phyloP scores from a whole-genome alignment of 768 basidiomycete genomes.

The Leccinum barrowsii region DNA sequence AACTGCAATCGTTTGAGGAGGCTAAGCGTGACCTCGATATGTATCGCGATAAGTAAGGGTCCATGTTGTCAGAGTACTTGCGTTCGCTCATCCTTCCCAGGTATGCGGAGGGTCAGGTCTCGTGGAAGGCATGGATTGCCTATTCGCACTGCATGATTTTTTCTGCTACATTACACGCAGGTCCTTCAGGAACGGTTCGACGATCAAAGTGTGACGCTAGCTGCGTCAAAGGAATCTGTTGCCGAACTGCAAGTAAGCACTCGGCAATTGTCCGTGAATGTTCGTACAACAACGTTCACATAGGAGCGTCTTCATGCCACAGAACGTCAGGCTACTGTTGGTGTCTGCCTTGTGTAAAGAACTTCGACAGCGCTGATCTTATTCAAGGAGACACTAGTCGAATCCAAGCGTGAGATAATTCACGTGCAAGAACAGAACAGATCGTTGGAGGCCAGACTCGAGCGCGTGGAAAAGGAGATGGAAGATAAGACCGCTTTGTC shows the following conservation, averaged over 20 bases:
- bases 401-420: conserved; percentile 14
- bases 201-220: conserved; percentile 49
- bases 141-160: not conserved
- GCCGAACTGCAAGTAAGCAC: conserved; percentile 47
- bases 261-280: not conserved
- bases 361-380: not conserved
- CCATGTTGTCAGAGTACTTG: not conserved
- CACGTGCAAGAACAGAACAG: conserved; percentile 23
- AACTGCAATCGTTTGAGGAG: conserved; percentile 17
- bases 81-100: conserved; percentile 10
- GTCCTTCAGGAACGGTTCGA: conserved; percentile 59
- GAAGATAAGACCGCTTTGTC: conserved; percentile 11
- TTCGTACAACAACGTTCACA: not conserved
- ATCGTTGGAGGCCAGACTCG: conserved; percentile 12
- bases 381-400: conserved; percentile 15
- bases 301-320: conserved; percentile 24
- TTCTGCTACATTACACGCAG: conserved; percentile 22
- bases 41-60: conserved; percentile 27
- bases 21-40: conserved; percentile 17
- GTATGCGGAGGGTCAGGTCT: conserved; percentile 17
- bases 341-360: conserved; percentile 1
- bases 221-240: conserved; percentile 50
- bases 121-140: conserved; percentile 21
- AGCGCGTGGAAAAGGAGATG: conserved; percentile 8
- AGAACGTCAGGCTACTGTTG: conserved; percentile 16